These are phyloP conservation scores for Hysterium pulicare DNA, from an alignment of 2,329 filamentous ascomycete genomes.

Conservation along the genomic window DNA sequence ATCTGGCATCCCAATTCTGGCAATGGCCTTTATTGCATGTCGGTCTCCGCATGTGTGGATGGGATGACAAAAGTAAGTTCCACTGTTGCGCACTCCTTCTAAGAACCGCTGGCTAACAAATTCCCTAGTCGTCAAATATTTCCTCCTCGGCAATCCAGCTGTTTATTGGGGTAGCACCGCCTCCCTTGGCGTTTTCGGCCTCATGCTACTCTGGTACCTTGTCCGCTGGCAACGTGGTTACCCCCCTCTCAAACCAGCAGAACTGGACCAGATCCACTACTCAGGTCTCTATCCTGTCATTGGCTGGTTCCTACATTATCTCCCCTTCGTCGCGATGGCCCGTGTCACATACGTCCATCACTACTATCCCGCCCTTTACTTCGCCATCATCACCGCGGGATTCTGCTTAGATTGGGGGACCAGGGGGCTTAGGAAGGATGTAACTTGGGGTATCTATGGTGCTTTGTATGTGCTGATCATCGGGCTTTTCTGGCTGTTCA, in stretches of 20 bases:
- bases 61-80: slow-evolving; percentile 73
- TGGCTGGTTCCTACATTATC: slow-evolving; percentile 94
- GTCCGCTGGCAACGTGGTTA: slow-evolving; percentile 96
- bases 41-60: slow-evolving; percentile 96
- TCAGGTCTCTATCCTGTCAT: slow-evolving; percentile 84
- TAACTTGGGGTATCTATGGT: slow-evolving; percentile 69
- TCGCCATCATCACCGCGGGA: slow-evolving; percentile 84
- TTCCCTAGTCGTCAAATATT: slow-evolving; percentile 76
- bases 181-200: slow-evolving; percentile 68
- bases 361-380: slow-evolving; percentile 98
- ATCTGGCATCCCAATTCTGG: slow-evolving; percentile 95
- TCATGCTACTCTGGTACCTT: slow-evolving; percentile 77
- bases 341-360: slow-evolving; percentile 99
- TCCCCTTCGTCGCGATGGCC: slow-evolving; percentile 95
- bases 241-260: slow-evolving; percentile 70
- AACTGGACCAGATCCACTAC: slow-evolving; percentile 95
- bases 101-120: slow-evolving; percentile 12
- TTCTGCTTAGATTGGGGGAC: slow-evolving; percentile 86
- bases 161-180: slow-evolving; percentile 94
- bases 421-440: slow-evolving; percentile 58
- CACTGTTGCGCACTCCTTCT: neutral
- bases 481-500: slow-evolving; percentile 83
- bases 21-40: slow-evolving; percentile 97
- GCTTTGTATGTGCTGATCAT: slow-evolving; percentile 71
- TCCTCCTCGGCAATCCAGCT: slow-evolving; percentile 91